Evolutionary conservation across 73 alveolate genomes (phyloP).

Genomic region (Durusdinium trenchii): DNA sequence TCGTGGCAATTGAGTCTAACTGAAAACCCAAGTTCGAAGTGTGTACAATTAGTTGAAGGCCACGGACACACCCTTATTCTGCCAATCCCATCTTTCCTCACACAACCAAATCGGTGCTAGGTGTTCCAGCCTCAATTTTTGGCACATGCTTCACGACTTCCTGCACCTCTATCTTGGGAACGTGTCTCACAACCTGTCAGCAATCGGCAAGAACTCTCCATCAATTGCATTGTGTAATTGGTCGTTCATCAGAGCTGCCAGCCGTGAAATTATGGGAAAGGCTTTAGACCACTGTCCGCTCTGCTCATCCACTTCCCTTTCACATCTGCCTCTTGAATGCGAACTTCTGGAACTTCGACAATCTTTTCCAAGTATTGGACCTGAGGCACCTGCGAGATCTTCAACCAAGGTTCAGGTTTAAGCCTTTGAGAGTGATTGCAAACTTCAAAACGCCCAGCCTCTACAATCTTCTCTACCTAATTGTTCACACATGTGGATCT

Average conservation of each 20-base stretch:
- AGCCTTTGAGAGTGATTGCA: neutral
- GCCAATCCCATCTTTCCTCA: no score
- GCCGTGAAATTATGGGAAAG: no score
- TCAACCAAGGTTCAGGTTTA: neutral
- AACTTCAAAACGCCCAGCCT: neutral
- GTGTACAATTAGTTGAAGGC: no score
- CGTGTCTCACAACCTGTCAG: conserved; percentile 71
- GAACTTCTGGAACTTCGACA: conserved; percentile 79
- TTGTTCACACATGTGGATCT: neutral
- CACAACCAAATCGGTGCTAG: no score
- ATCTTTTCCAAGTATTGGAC: conserved; percentile 81
- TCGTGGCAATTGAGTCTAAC: no score
- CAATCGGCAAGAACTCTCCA: no score
- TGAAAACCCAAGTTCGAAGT: no score
- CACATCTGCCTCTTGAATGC: conserved; percentile 58
- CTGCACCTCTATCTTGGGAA: conserved; percentile 89
- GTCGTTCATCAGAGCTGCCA: no score
- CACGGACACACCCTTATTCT: no score
- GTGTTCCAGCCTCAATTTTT: conserved; percentile 62
- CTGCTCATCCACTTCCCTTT: neutral
- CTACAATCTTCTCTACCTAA: conserved; percentile 39
- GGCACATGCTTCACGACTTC: conserved; percentile 88
- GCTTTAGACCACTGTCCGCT: neutral
- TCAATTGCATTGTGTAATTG: no score
- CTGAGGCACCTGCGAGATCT: conserved; percentile 58